These are phyloP conservation scores for Neofusicoccum laricinum DNA, from an alignment of 2,329 filamentous ascomycete species.

Conservation along the genomic window DNA sequence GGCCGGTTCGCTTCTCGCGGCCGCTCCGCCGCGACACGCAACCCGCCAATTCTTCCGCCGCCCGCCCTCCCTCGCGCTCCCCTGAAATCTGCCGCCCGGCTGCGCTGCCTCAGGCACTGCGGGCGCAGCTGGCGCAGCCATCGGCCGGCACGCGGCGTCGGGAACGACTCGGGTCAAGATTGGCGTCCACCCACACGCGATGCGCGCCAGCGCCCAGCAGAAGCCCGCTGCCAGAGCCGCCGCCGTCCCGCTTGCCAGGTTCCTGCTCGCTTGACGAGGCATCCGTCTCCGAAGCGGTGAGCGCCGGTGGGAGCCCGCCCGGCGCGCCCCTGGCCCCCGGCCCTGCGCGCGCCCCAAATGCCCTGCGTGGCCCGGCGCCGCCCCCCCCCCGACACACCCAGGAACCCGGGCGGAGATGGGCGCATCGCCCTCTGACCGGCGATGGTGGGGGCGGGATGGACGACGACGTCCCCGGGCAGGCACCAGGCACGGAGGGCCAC, in stretches of 20 bases:
- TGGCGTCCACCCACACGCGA: background rate
- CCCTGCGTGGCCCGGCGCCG: background rate
- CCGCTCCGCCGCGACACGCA: background rate
- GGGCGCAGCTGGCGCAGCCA: background rate
- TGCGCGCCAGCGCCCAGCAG: background rate
- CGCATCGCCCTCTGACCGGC: background rate
- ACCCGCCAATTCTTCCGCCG: background rate
- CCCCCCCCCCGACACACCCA: background rate
- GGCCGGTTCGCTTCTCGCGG: background rate
- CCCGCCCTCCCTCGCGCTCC: background rate
- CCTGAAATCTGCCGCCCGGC: constrained; percentile 1
- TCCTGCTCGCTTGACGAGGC: constrained; percentile 8
- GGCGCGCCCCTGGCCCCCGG: constrained; percentile 6
- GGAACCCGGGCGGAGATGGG: constrained; percentile 10
- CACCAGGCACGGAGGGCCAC: constrained; percentile 1
- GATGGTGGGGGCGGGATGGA: constrained; percentile 2
- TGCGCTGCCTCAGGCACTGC: background rate
- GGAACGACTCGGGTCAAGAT: constrained; percentile 12
- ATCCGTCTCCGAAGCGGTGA: background rate
- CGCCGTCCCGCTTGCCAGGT: constrained; percentile 12
- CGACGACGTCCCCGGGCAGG: background rate
- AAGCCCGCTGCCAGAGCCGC: background rate
- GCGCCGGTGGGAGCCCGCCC: background rate
- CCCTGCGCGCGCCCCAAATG: background rate
- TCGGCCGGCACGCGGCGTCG: constrained; percentile 8